Conservation (phyloP, 768 basidiomycete genomes). For the Macrolepiota fuliginosa region DNA sequence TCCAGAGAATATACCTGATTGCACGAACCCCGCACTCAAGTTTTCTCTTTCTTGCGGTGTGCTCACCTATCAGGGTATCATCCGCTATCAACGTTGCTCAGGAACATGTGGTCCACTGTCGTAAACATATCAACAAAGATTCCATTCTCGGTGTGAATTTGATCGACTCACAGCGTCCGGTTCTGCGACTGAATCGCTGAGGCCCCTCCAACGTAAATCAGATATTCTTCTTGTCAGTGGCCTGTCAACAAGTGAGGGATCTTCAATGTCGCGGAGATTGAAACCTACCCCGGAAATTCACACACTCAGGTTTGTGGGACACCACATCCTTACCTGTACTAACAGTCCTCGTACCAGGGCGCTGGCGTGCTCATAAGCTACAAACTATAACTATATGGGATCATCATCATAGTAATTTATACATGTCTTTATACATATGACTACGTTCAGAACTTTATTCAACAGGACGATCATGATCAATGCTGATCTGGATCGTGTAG, state of each 20-base stretch:
- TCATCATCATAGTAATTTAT: background rate
- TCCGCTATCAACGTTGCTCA: background rate
- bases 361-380: background rate
- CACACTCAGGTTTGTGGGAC: background rate
- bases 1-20: no score
- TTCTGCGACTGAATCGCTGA: background rate
- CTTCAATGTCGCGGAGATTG: constrained; percentile 8
- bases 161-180: background rate
- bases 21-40: no score
- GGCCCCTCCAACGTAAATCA: background rate
- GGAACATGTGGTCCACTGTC: background rate
- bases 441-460: constrained; percentile 9
- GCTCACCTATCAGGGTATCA: background rate
- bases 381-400: constrained; percentile 4
- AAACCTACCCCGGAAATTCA: background rate
- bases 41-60: no score
- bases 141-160: background rate
- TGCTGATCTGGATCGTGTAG: constrained; percentile 4
- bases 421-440: constrained; percentile 1
- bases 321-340: background rate
- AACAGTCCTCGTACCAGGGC: background rate
- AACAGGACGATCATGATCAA: constrained; percentile 5
- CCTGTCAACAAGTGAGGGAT: background rate
- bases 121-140: background rate
- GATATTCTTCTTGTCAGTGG: background rate